Percentiles rank a stretch among this genome's conserved stretches.
Evolutionary conservation across 139 green algal species (phyloP).

Genomic region (Micractinium conductrix): DNA sequence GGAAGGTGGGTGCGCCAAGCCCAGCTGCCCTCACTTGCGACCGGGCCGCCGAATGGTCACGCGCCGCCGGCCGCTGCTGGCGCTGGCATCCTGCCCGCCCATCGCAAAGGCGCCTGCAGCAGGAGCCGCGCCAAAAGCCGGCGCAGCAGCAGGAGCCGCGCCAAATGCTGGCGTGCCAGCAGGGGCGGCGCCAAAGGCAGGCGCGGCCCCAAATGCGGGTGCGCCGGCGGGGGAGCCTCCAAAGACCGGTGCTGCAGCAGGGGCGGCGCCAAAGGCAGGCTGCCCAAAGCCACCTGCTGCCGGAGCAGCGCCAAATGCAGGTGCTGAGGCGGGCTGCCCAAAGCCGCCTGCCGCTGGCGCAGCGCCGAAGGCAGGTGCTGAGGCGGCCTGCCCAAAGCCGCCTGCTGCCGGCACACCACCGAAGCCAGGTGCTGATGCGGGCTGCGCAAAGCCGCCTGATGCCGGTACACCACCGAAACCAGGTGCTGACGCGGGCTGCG

Average conservation of each 20-base stretch:
- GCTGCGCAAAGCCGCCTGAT: background rate
- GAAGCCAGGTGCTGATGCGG: background rate
- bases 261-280: background rate
- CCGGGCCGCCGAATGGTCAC: constrained; percentile 7
- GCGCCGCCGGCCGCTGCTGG: constrained; percentile 5
- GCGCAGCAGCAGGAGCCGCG: background rate
- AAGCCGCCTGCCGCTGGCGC: background rate
- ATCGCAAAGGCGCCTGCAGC: constrained; percentile 7
- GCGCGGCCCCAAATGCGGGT: background rate
- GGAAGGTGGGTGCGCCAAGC: too few relatives aligned
- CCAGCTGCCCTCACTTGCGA: constrained; percentile 5
- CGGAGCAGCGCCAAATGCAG: background rate
- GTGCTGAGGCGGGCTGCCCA: background rate
- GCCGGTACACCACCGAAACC: background rate
- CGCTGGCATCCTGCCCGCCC: background rate
- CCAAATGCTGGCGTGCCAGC: background rate
- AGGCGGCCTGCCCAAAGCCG: background rate
- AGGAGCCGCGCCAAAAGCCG: constrained; percentile 18
- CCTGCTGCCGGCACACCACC: background rate
- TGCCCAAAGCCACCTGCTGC: background rate
- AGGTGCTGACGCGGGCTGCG: background rate
- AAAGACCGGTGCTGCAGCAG: background rate
- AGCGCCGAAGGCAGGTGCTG: background rate
- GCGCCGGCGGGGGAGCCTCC: background rate
- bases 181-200: background rate